phyloP scores from a whole-genome alignment of 805 yeast genomes.

The Tetrapisispora pingtungensis region DNA sequence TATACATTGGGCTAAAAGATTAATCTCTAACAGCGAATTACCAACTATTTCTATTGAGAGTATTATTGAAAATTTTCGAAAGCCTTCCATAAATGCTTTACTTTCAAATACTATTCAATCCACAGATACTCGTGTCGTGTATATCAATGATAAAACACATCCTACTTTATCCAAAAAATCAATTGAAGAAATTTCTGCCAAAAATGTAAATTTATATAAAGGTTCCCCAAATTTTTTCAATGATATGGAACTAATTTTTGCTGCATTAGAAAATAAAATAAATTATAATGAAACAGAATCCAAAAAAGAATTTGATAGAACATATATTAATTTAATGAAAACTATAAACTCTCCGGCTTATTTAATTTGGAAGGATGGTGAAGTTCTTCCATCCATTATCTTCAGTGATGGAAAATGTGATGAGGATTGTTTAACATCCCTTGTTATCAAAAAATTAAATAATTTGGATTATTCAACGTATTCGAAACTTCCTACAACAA shows the following conservation, averaged over 20 bases:
- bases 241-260: neutral
- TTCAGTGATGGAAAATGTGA: neutral
- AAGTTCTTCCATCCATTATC: slow-evolving; percentile 19
- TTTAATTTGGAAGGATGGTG: slow-evolving; percentile 48
- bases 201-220: neutral
- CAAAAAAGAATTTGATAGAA: slow-evolving; percentile 28
- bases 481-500: neutral
- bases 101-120: neutral
- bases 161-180: neutral
- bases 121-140: neutral
- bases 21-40: slow-evolving; percentile 37
- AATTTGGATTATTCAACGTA: neutral
- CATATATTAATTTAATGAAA: slow-evolving; percentile 41
- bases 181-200: neutral
- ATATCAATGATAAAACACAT: neutral
- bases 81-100: neutral
- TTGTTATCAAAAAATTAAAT: neutral
- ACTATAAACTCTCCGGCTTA: slow-evolving; percentile 53
- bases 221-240: neutral
- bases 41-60: slow-evolving; percentile 20
- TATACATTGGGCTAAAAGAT: slow-evolving; percentile 38
- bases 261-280: slow-evolving; percentile 7
- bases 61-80: slow-evolving; percentile 9
- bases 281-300: slow-evolving; percentile 34
- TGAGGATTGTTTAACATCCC: neutral